Evolutionary conservation across 78 protist genomes (phyloP), one percentile per base, ranked within the genome.

Genomic region (Protostelium mycophagum): DNA sequence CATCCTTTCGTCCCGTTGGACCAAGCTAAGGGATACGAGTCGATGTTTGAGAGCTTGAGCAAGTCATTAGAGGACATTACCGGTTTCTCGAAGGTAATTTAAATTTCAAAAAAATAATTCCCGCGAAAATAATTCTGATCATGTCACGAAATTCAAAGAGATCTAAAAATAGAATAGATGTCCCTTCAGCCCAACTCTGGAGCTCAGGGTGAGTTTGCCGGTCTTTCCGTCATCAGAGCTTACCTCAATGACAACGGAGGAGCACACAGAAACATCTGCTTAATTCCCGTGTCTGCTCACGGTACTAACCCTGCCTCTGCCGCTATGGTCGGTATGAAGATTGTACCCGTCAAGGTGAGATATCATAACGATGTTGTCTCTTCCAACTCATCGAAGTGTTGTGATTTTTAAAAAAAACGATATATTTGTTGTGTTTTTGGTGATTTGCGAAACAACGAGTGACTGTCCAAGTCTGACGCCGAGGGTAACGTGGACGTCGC

Each of bases 271-370:
- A 86, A 98, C 87, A 94, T 98, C 87, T 99, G 99, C 92, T 86
- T 99, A 39, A 98, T 99, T 90, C 99, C 99, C 36, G 89, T 87
- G 28, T 93, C 97, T 29, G 99, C 99, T 0, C 99, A 99, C 97
- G 99, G 99, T 73, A 99, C 99, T 83, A 99, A 99, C 92, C 99
- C 99, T 28, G 99, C 99, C 1, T 91, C 97, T 10, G 99, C 99
- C 1, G 96, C 39, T n/a, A 92, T 98, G 98, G 91, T 88, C 37
- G 96, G 96, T 31, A 85, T 96, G 94, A 94, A 94, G 90, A 87
- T 91, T 28, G 95, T 93, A 0, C 89, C 88, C 29, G 91, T 90
- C 36, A 51, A 51, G 73, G 73, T 51, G 73, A 25, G 73, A 51
- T 16, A 16, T 25, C 5, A 0, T 9, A 35, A 0, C 88, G 88